Percentiles rank a stretch among this genome's conserved stretches.
Conservation (phyloP, 208 protist genomes). For the Vickermania ingenoplastis region DNA sequence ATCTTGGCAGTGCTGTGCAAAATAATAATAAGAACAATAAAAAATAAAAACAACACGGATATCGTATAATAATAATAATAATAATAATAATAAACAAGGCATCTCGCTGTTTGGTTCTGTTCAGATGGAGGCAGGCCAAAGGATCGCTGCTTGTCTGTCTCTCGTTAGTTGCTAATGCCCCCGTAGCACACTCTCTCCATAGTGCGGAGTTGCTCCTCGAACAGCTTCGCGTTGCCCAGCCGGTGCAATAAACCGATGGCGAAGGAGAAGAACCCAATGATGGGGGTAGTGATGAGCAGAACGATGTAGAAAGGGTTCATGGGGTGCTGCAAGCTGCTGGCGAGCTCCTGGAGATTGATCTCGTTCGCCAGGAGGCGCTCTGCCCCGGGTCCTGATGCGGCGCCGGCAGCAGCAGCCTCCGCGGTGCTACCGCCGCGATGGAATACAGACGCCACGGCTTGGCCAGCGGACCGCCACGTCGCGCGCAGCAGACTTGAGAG, state of each 20-base stretch:
- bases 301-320: background rate
- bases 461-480: background rate
- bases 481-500: background rate
- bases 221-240: slow-evolving; percentile 46
- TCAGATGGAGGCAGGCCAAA: no score
- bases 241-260: slow-evolving; percentile 64
- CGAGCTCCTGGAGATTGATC: background rate
- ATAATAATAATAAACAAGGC: no score
- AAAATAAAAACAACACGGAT: no score
- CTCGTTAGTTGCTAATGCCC: no score
- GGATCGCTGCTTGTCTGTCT: no score
- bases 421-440: background rate
- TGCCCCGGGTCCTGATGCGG: no score
- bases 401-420: background rate
- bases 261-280: slow-evolving; percentile 26
- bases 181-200: slow-evolving; percentile 6
- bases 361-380: background rate
- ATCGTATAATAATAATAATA: no score
- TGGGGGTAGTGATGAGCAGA: slow-evolving; percentile 6
- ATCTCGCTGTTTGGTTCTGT: no score
- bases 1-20: no score
- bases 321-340: background rate
- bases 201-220: slow-evolving; percentile 41
- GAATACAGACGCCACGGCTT: background rate
- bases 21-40: no score